A percentile compares a stretch with the other conserved stretches of the same genome.
phyloP scores from a whole-genome alignment of 345 rosid genomes.

The Rhizophora mangle region DNA sequence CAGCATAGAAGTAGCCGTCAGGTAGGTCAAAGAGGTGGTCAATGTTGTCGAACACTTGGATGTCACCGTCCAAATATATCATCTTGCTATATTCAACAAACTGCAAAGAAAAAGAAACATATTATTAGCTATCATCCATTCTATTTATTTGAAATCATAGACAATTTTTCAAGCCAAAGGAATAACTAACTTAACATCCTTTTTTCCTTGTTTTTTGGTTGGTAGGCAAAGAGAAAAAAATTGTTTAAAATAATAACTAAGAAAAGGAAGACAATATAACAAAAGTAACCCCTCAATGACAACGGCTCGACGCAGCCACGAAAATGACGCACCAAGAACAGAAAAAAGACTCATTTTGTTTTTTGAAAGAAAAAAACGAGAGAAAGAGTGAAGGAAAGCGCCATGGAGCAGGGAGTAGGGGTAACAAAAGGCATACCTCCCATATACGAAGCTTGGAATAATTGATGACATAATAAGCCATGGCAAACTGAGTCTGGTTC shows the following conservation, averaged over 20 bases:
- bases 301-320: too few relatives aligned
- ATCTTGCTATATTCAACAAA: constrained; percentile 68
- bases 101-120: constrained; percentile 26
- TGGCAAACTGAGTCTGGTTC: constrained; percentile 61
- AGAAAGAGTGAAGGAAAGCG: background rate
- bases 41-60: constrained; percentile 69
- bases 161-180: background rate
- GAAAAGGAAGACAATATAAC: too few relatives aligned
- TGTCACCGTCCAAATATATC: constrained; percentile 78
- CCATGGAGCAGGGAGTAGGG: background rate
- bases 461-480: constrained; percentile 78
- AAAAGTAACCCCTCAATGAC: too few relatives aligned
- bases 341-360: too few relatives aligned
- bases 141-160: too few relatives aligned
- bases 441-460: constrained; percentile 86
- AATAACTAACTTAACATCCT: background rate
- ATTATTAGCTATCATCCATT: too few relatives aligned
- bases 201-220: too few relatives aligned
- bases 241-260: too few relatives aligned
- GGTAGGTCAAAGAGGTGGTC: constrained; percentile 61
- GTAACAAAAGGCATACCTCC: constrained; percentile 47
- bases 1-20: constrained; percentile 66
- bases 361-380: background rate
- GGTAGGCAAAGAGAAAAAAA: too few relatives aligned
- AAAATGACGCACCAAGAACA: too few relatives aligned